Evolutionary conservation across 1,284 basidiomycete species (phyloP).

Genomic region (Leccinum insolens): DNA sequence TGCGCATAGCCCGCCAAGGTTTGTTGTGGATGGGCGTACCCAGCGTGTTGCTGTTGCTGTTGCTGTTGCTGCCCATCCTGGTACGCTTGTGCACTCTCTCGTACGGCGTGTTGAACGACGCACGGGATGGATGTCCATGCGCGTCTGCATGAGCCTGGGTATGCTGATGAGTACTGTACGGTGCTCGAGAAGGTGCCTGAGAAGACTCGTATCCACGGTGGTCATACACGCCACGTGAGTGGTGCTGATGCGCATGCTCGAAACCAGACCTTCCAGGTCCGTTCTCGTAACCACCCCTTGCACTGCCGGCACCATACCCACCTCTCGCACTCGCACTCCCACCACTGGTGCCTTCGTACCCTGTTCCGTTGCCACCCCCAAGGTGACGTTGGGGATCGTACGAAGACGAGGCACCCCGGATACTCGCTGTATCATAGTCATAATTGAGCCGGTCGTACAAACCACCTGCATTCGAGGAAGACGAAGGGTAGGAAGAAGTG

Average conservation of each 20-base stretch:
- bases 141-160: conserved; percentile 26
- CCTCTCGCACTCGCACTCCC: conserved; percentile 20
- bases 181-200: conserved; percentile 23
- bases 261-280: conserved; percentile 25
- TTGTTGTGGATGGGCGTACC: conserved; percentile 29
- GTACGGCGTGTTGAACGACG: conserved; percentile 28
- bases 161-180: conserved; percentile 24
- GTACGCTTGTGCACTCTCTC: conserved; percentile 31
- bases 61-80: conserved; percentile 22
- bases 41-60: conserved; percentile 20
- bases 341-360: conserved; percentile 20
- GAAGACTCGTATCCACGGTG: conserved; percentile 27
- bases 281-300: conserved; percentile 28
- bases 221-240: conserved; percentile 27
- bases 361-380: conserved; percentile 9
- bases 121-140: conserved; percentile 25
- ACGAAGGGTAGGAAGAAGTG: conserved; percentile 15
- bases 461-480: conserved; percentile 21
- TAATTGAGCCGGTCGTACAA: conserved; percentile 29
- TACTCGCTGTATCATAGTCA: conserved; percentile 24
- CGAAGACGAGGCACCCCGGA: conserved; percentile 19
- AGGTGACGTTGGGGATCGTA: conserved; percentile 31
- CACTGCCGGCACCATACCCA: conserved; percentile 23
- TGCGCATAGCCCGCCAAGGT: conserved; percentile 29
- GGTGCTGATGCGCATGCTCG: conserved; percentile 31